These are phyloP conservation scores for Saccharomyces eubayanus DNA, from an alignment of 805 yeast species.

Conservation along the genomic window DNA sequence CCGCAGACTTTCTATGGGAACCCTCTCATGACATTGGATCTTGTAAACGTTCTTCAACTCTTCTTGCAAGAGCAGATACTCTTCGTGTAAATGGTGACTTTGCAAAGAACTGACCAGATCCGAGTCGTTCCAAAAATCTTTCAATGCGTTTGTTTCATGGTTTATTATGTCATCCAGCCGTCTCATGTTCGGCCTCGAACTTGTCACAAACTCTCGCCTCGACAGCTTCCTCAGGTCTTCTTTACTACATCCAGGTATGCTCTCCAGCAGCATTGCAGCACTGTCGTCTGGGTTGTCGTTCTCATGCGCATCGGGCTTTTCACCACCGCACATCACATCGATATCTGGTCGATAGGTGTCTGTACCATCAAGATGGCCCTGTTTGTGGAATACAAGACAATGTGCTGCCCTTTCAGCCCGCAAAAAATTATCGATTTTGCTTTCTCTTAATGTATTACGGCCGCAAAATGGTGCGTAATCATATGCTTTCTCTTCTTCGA, in stretches of 20 bases:
- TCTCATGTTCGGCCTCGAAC: conserved; percentile 15
- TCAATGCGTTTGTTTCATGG: conserved; percentile 13
- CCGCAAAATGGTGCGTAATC: conserved; percentile 19
- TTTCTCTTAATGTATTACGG: conserved; percentile 17
- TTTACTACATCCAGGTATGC: conserved; percentile 12
- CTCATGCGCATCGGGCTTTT: conserved; percentile 5
- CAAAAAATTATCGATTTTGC: conserved; percentile 14
- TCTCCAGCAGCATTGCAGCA: conserved; percentile 1
- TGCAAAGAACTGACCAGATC: conserved; percentile 13
- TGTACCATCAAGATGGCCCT: conserved; percentile 7
- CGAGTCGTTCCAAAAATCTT: conserved; percentile 16
- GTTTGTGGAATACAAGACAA: conserved; percentile 23
- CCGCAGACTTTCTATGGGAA: neutral
- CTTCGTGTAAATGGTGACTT: conserved; percentile 17
- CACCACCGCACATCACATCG: conserved; percentile 20
- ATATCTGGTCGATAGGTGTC: conserved; percentile 23
- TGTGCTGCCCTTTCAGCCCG: conserved; percentile 26
- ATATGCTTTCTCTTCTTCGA: conserved; percentile 1
- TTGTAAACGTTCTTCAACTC: conserved; percentile 8
- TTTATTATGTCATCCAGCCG: conserved; percentile 15
- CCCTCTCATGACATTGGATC: neutral
- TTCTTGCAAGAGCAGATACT: conserved; percentile 13
- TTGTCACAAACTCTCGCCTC: conserved; percentile 1
- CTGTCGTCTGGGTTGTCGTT: neutral
- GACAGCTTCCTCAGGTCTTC: conserved; percentile 9